Percentiles rank a stretch among this genome's conserved stretches.
phyloP scores from a whole-genome alignment of 306 rosid species.

The Pterocarpus macrocarpus region DNA sequence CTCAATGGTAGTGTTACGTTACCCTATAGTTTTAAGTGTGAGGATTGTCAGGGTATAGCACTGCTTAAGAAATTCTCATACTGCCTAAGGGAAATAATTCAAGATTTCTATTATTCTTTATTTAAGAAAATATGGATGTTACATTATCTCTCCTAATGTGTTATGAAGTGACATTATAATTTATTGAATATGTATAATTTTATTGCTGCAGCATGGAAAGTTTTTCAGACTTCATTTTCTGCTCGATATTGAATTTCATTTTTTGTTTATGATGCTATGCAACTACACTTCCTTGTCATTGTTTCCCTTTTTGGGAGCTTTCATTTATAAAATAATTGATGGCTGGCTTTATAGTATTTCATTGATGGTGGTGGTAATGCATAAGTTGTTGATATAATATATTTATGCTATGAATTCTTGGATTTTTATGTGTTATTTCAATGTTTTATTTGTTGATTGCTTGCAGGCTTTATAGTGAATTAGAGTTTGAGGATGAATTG shows the following conservation, averaged over 20 bases:
- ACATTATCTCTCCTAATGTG: slow-evolving; percentile 32
- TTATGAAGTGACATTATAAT: slow-evolving; percentile 32
- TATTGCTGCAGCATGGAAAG: slow-evolving; percentile 16
- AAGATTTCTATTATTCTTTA: too few species aligned
- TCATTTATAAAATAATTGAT: neutral
- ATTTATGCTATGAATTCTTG: too few species aligned
- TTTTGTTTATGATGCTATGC: slow-evolving; percentile 34
- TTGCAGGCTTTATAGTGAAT: slow-evolving; percentile 91
- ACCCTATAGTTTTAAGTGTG: too few species aligned
- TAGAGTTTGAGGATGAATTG: slow-evolving; percentile 53
- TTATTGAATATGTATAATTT: slow-evolving; percentile 18
- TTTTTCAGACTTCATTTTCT: slow-evolving; percentile 21
- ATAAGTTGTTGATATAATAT: too few species aligned
- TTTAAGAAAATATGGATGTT: too few species aligned
- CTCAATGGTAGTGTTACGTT: too few species aligned
- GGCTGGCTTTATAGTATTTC: too few species aligned
- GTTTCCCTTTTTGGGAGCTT: slow-evolving; percentile 17
- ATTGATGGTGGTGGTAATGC: too few species aligned
- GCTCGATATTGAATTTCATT: slow-evolving; percentile 18
- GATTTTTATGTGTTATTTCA: slow-evolving; percentile 38
- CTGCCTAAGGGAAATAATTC: too few species aligned
- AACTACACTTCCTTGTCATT: slow-evolving; percentile 1
- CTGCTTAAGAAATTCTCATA: too few species aligned
- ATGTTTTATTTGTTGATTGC: slow-evolving; percentile 46
- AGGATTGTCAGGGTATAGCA: too few species aligned